Evolutionary conservation across 176 grass and related monocot species (phyloP).

Genomic region (Calamus simplicifolius): DNA sequence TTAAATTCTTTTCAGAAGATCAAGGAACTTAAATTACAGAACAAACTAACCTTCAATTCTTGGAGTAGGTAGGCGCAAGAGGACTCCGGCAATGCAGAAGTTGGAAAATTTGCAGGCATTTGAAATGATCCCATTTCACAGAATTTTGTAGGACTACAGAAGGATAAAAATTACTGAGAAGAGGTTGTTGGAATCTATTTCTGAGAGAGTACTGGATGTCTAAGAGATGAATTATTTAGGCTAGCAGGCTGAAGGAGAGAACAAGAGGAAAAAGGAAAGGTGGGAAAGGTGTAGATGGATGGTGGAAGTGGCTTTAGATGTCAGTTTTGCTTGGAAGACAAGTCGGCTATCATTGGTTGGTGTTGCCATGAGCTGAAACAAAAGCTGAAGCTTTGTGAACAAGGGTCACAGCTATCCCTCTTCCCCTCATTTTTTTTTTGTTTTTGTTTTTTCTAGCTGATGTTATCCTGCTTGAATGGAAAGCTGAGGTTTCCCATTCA

Average conservation of each 20-base stretch:
- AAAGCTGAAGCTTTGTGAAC: slow-evolving; percentile 47
- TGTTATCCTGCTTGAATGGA: background rate
- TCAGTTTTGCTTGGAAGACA: slow-evolving; percentile 97
- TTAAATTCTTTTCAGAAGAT: too few species aligned
- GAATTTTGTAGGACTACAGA: slow-evolving; percentile 18
- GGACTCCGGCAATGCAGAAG: slow-evolving; percentile 45
- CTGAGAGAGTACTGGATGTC: slow-evolving; percentile 13
- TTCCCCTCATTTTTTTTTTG: slow-evolving; percentile 8
- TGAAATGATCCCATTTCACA: slow-evolving; percentile 58
- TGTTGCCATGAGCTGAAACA: slow-evolving; percentile 42
- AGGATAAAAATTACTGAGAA: slow-evolving; percentile 9
- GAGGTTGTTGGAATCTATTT: slow-evolving; percentile 5
- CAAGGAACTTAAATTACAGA: background rate
- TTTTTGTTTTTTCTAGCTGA: background rate
- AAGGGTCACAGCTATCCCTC: slow-evolving; percentile 22
- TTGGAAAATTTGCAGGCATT: slow-evolving; percentile 32
- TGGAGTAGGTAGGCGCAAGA: slow-evolving; percentile 83
- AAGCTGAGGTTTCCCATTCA: slow-evolving; percentile 35
- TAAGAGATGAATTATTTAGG: too few species aligned
- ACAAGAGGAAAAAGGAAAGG: slow-evolving; percentile 18
- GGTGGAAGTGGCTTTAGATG: slow-evolving; percentile 66
- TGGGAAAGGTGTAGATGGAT: slow-evolving; percentile 21
- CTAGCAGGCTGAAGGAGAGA: slow-evolving; percentile 2
- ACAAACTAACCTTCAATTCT: slow-evolving; percentile 67
- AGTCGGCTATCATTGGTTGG: slow-evolving; percentile 62